Percentiles rank a stretch among this genome's conserved stretches.
Conservation (phyloP, 352 stramenopile species). For the Plasmopara halstedii region DNA sequence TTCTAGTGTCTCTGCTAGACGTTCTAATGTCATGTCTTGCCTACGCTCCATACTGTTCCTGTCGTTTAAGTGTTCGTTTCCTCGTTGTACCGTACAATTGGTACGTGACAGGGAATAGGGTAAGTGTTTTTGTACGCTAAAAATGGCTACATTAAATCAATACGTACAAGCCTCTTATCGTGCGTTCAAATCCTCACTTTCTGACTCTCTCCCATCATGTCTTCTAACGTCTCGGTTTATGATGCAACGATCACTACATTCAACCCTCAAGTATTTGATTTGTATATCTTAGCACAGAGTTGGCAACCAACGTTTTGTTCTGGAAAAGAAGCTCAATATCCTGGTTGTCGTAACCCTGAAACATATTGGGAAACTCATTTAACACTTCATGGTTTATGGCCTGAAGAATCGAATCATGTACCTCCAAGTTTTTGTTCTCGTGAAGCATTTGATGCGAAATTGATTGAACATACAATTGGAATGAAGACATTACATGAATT, state of each 20-base stretch:
- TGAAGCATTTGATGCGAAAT: conserved; percentile 58
- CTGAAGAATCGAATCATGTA: conserved; percentile 52
- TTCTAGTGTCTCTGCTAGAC: conserved; percentile 18
- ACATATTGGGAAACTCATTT: conserved; percentile 79
- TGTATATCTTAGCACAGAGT: conserved; percentile 88
- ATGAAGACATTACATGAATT: conserved; percentile 63
- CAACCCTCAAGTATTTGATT: conserved; percentile 40
- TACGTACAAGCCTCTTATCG: too few species aligned
- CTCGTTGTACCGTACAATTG: too few species aligned
- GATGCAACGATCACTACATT: conserved; percentile 21
- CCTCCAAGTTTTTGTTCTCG: conserved; percentile 71
- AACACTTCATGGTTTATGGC: conserved; percentile 87
- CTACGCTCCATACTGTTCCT: background rate
- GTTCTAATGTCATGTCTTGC: conserved; percentile 2
- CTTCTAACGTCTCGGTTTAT: conserved; percentile 16
- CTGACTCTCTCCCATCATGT: too few species aligned
- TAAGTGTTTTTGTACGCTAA: too few species aligned
- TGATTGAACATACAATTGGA: conserved; percentile 58
- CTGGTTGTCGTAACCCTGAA: conserved; percentile 57
- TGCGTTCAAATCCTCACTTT: too few species aligned
- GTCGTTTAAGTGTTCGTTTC: too few species aligned
- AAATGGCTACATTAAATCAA: too few species aligned
- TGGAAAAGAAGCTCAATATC: conserved; percentile 44
- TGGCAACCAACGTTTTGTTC: conserved; percentile 86
- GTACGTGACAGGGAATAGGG: too few species aligned